These are phyloP conservation scores for Pistacia atlantica DNA, from an alignment of 345 rosid species.

Conservation along the genomic window DNA sequence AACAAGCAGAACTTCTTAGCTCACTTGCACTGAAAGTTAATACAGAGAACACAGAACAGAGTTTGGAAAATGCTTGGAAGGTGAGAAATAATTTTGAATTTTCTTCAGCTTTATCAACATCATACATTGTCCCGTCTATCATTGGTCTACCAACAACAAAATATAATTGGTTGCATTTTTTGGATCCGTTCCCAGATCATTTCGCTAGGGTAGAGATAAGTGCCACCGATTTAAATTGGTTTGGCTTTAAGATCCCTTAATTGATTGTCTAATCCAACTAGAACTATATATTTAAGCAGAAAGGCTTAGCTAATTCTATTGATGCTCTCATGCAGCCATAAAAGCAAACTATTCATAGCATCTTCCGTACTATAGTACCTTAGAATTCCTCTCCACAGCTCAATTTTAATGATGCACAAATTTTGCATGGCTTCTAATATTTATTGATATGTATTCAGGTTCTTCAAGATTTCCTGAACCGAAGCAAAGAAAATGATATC, in stretches of 20 bases:
- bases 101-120: neutral
- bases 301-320: neutral
- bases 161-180: neutral
- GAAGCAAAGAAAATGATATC: constrained; percentile 62
- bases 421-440: constrained; percentile 18
- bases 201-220: neutral
- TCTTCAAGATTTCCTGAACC: constrained; percentile 74
- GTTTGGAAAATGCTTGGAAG: constrained; percentile 98
- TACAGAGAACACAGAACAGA: constrained; percentile 71
- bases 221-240: neutral
- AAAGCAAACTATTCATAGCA: neutral
- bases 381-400: neutral
- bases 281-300: neutral
- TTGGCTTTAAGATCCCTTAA: neutral
- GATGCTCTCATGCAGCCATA: neutral
- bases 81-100: constrained; percentile 34
- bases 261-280: neutral
- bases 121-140: neutral
- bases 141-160: neutral
- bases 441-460: constrained; percentile 46
- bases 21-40: constrained; percentile 78
- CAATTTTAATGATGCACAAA: neutral
- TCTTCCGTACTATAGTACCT: neutral
- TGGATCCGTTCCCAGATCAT: constrained; percentile 2
- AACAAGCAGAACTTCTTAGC: constrained; percentile 91